Conservation (phyloP, 2,329 filamentous ascomycete species). For the Diaporthe citriasiana region DNA sequence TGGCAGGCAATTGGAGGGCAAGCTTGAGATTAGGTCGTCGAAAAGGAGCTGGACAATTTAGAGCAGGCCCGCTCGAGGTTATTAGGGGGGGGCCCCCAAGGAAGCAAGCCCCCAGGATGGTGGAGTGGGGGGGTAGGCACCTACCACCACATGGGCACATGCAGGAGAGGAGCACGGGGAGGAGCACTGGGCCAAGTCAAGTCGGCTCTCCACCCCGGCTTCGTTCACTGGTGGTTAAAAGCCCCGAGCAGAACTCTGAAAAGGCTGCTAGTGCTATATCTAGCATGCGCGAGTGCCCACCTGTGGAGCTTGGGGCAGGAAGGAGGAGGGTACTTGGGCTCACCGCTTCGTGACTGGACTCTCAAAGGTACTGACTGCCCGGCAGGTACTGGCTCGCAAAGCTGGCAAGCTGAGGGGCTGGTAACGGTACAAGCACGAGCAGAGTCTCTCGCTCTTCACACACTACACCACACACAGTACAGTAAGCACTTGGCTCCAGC, state of each 20-base stretch:
- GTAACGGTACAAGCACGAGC: background rate
- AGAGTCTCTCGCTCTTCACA: too few species aligned
- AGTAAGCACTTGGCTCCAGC: too few species aligned
- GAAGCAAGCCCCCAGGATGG: slow-evolving; percentile 27
- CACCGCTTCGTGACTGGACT: slow-evolving; percentile 30
- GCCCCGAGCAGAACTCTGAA: slow-evolving; percentile 34
- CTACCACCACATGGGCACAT: slow-evolving; percentile 11
- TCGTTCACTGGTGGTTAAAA: slow-evolving; percentile 23
- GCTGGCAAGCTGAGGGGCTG: background rate
- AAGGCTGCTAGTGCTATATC: slow-evolving; percentile 28
- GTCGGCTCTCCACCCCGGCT: slow-evolving; percentile 14
- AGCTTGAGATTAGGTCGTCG: slow-evolving; percentile 35
- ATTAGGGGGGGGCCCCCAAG: slow-evolving; percentile 31
- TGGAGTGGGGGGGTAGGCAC: slow-evolving; percentile 25
- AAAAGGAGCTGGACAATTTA: slow-evolving; percentile 42
- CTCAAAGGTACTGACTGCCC: slow-evolving; percentile 14
- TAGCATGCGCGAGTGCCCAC: slow-evolving; percentile 21
- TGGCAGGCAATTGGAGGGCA: slow-evolving; percentile 24
- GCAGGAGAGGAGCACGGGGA: slow-evolving; percentile 13
- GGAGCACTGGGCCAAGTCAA: slow-evolving; percentile 20
- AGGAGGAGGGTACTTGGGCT: slow-evolving; percentile 9
- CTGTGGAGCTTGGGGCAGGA: slow-evolving; percentile 26
- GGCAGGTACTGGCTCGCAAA: background rate
- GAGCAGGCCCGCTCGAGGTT: slow-evolving; percentile 39
- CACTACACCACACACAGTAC: too few species aligned